These are phyloP conservation scores for Microstroma glucosiphilum DNA, from an alignment of 1,284 basidiomycete species.

Conservation along the genomic window DNA sequence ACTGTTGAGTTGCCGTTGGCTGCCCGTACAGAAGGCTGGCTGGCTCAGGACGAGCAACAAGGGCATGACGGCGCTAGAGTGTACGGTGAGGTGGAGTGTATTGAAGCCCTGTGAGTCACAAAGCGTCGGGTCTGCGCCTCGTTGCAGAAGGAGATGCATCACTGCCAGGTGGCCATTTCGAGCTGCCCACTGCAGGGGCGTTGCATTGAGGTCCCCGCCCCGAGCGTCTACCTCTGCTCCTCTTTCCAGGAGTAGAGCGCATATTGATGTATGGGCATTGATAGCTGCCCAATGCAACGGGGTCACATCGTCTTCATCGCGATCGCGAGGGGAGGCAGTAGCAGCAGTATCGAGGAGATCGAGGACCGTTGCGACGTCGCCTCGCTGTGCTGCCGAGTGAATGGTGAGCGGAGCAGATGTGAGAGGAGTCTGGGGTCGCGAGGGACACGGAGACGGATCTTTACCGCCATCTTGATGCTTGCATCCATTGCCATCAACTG, in stretches of 20 bases:
- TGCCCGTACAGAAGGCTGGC: constrained; percentile 58
- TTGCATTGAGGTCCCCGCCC: constrained; percentile 91
- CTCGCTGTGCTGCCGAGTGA: constrained; percentile 79
- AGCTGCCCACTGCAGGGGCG: constrained; percentile 96
- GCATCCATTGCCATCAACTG: no score
- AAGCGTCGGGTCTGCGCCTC: constrained; percentile 86
- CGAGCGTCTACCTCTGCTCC: constrained; percentile 92
- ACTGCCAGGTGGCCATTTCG: constrained; percentile 89
- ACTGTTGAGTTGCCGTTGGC: constrained; percentile 24
- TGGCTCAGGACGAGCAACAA: constrained; percentile 75
- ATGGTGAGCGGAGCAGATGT: constrained; percentile 55
- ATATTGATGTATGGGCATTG: constrained; percentile 63
- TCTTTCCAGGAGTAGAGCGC: constrained; percentile 64
- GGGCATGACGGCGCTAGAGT: constrained; percentile 89
- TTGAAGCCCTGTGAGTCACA: constrained; percentile 94
- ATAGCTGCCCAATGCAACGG: constrained; percentile 96
- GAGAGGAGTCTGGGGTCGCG: neutral
- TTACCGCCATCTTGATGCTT: no score
- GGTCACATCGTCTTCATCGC: constrained; percentile 85
- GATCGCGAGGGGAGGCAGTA: constrained; percentile 66
- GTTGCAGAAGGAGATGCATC: constrained; percentile 78
- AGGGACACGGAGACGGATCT: neutral
- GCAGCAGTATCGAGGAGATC: constrained; percentile 65
- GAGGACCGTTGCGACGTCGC: constrained; percentile 66
- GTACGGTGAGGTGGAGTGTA: constrained; percentile 85